phyloP scores from a whole-genome alignment of 192 early-diverging fungal genomes.

The Entomortierella beljakovae region DNA sequence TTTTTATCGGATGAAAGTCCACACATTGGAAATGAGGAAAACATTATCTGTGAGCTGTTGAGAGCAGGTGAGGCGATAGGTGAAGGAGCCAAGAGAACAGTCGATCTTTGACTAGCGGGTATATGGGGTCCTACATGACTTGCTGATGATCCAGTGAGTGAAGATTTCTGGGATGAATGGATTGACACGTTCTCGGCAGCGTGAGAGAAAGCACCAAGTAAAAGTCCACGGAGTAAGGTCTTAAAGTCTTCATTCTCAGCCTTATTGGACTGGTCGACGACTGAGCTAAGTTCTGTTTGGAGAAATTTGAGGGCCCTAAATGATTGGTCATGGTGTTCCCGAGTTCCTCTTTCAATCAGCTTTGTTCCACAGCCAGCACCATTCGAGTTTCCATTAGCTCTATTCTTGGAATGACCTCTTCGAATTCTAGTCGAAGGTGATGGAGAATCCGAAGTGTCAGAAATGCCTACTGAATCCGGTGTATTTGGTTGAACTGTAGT shows the following conservation, averaged over 20 bases:
- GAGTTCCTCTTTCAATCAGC: slow-evolving; percentile 26
- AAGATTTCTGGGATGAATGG: background rate
- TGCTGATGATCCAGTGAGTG: slow-evolving; percentile 3
- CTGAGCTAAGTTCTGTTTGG: slow-evolving; percentile 73
- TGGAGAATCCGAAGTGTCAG: background rate
- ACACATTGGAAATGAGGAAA: background rate
- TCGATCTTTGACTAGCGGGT: slow-evolving; percentile 7
- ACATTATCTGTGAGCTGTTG: slow-evolving; percentile 20
- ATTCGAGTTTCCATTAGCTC: background rate
- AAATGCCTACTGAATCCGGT: background rate
- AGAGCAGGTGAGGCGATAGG: slow-evolving; percentile 32
- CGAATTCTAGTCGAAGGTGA: background rate
- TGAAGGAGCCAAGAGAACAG: slow-evolving; percentile 29
- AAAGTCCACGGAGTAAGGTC: slow-evolving; percentile 30
- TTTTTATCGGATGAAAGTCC: slow-evolving; percentile 4
- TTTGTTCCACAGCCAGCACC: background rate
- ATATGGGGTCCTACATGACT: background rate
- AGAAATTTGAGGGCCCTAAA: slow-evolving; percentile 81
- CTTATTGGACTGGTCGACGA: slow-evolving; percentile 74
- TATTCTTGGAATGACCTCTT: background rate
- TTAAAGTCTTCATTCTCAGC: slow-evolving; percentile 58
- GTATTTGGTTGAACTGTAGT: background rate
- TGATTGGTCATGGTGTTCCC: slow-evolving; percentile 46
- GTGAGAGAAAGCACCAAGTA: slow-evolving; percentile 30
- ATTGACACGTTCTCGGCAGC: slow-evolving; percentile 1